Percentiles rank a stretch among this genome's conserved stretches.
Evolutionary conservation across 352 stramenopile species (phyloP).

Genomic region (Globisporangium paddicum): DNA sequence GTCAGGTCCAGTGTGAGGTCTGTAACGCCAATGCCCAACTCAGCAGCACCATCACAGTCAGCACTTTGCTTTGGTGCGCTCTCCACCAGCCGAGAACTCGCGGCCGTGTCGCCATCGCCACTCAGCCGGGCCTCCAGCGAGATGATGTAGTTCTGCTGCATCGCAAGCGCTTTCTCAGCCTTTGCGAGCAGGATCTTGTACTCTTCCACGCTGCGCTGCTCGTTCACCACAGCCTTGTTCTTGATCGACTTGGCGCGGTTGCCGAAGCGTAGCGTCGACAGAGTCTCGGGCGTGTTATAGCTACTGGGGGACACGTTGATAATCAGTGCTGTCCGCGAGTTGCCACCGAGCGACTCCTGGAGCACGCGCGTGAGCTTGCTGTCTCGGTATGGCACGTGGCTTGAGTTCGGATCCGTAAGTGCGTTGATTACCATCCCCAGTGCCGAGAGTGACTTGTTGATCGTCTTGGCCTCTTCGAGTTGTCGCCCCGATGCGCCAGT

Average conservation of each 20-base stretch:
- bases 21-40: constrained; percentile 3
- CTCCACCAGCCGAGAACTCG: not conserved
- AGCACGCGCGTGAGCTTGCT: constrained; percentile 91
- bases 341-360: constrained; percentile 92
- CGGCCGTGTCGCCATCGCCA: constrained; percentile 12
- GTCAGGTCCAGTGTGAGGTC: constrained; percentile 28
- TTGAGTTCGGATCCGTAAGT: constrained; percentile 76
- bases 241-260: constrained; percentile 93
- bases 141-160: constrained; percentile 82
- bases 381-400: constrained; percentile 88
- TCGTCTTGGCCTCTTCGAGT: constrained; percentile 95
- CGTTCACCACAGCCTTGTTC: constrained; percentile 94
- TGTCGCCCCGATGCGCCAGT: constrained; percentile 86
- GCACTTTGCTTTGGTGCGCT: not conserved
- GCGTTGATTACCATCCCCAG: constrained; percentile 95
- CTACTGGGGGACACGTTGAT: constrained; percentile 89
- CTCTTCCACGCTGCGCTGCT: constrained; percentile 88
- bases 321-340: constrained; percentile 92
- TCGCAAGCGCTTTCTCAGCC: constrained; percentile 74
- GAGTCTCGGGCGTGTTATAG: constrained; percentile 89
- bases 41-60: not conserved
- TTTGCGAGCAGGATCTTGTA: constrained; percentile 84
- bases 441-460: constrained; percentile 94
- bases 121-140: constrained; percentile 62
- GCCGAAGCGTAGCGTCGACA: constrained; percentile 91